phyloP scores from a whole-genome alignment of 192 early-diverging fungal genomes.

The Pilobolus umbonatus region DNA sequence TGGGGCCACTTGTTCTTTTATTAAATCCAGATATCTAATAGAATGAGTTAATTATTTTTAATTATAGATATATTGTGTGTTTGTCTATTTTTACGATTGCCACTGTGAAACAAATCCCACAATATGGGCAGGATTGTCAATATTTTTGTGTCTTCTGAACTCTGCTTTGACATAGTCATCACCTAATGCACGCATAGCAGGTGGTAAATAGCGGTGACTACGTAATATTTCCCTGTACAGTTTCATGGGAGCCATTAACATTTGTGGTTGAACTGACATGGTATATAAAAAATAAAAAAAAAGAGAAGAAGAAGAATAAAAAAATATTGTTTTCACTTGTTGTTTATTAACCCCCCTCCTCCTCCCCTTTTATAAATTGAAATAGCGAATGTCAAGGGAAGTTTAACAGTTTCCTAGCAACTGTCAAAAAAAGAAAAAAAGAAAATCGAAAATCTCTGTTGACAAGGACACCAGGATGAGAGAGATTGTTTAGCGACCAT shows the following conservation, averaged over 20 bases:
- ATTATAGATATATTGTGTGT: background rate
- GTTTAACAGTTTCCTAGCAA: too few relatives aligned
- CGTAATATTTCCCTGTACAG: conserved; percentile 53
- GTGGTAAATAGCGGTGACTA: conserved; percentile 43
- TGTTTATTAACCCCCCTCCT: too few relatives aligned
- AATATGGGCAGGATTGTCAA: conserved; percentile 52
- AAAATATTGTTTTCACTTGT: too few relatives aligned
- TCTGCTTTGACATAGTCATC: conserved; percentile 60
- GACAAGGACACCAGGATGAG: too few relatives aligned
- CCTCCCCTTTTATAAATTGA: too few relatives aligned
- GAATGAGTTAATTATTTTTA: background rate
- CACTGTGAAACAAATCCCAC: conserved; percentile 55
- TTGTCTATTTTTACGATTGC: conserved; percentile 36
- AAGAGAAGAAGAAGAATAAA: too few relatives aligned
- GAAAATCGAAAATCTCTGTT: too few relatives aligned
- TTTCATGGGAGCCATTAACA: conserved; percentile 43
- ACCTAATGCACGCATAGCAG: conserved; percentile 47
- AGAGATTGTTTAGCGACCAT: too few relatives aligned
- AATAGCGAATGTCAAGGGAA: too few relatives aligned
- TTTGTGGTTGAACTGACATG: conserved; percentile 22
- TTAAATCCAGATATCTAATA: conserved; percentile 21
- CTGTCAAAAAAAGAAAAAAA: too few relatives aligned
- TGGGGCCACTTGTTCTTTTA: conserved; percentile 19
- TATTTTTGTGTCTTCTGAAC: conserved; percentile 49
- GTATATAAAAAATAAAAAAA: too few relatives aligned